Evolutionary conservation across 306 rosid species (phyloP).

Genomic region (Cucumis melo): DNA sequence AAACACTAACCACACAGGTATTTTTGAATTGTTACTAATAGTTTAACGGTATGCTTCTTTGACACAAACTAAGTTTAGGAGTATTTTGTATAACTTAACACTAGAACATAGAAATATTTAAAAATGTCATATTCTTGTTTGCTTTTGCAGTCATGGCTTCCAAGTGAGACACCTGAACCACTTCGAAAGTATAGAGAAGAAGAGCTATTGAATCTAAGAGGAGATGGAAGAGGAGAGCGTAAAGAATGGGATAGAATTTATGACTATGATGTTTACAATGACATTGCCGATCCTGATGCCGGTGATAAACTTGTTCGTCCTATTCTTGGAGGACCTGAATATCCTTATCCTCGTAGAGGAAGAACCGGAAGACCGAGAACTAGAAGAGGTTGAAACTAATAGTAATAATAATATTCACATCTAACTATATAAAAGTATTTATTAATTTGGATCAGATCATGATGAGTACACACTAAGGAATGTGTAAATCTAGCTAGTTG

Average conservation of each 20-base stretch:
- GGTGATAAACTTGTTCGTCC: not conserved
- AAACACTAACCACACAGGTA: too few relatives aligned
- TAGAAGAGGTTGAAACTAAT: not conserved
- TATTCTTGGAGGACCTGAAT: not conserved
- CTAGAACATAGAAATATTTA: too few relatives aligned
- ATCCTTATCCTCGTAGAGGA: conserved; percentile 2
- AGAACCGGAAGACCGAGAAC: not conserved
- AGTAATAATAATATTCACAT: not conserved
- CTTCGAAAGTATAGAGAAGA: not conserved
- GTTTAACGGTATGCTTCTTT: too few relatives aligned
- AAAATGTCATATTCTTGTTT: not conserved
- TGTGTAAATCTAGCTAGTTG: too few relatives aligned
- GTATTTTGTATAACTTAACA: too few relatives aligned
- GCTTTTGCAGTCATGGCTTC: not conserved
- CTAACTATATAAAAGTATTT: too few relatives aligned
- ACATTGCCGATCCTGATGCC: not conserved
- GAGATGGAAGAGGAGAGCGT: not conserved
- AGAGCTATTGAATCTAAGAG: not conserved
- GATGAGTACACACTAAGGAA: too few relatives aligned
- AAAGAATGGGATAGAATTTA: not conserved
- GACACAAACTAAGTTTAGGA: too few relatives aligned
- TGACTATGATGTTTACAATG: not conserved
- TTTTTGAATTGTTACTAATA: too few relatives aligned
- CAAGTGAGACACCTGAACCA: not conserved
- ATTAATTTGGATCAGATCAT: too few relatives aligned